Conservation (phyloP, 176 grass and related monocot species). For the Poa annua region DNA sequence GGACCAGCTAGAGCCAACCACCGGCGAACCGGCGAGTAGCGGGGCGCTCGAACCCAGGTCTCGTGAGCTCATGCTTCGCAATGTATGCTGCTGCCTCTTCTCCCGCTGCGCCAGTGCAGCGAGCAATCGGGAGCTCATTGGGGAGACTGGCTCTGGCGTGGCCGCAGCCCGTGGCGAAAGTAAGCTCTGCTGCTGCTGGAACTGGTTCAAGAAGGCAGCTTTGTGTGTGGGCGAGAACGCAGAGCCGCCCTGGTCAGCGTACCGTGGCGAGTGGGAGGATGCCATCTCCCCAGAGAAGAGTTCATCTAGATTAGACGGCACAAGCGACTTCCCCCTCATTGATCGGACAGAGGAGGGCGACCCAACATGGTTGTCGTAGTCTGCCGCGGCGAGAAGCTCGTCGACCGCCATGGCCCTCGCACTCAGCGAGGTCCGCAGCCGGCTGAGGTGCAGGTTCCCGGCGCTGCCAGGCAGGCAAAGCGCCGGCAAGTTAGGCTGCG, state of each 20-base stretch:
- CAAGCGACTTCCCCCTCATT: slow-evolving; percentile 43
- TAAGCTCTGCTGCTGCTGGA: slow-evolving; percentile 67
- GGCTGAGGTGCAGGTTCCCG: slow-evolving; percentile 54
- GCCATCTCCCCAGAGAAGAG: slow-evolving; percentile 53
- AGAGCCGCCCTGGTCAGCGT: slow-evolving; percentile 43
- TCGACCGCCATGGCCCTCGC: slow-evolving; percentile 55
- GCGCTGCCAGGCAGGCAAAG: slow-evolving; percentile 55
- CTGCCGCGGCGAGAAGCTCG: slow-evolving; percentile 51
- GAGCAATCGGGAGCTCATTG: slow-evolving; percentile 58
- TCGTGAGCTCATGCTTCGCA: slow-evolving; percentile 73
- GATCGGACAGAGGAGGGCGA: slow-evolving; percentile 49
- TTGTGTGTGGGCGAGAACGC: slow-evolving; percentile 54
- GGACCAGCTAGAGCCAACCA: slow-evolving; percentile 55
- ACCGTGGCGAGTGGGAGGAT: slow-evolving; percentile 46
- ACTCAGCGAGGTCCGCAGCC: slow-evolving; percentile 59
- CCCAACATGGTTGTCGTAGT: slow-evolving; percentile 39
- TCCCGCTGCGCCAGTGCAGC: slow-evolving; percentile 53
- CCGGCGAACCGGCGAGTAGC: slow-evolving; percentile 48
- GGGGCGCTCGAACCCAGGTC: slow-evolving; percentile 49
- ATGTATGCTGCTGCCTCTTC: slow-evolving; percentile 70
- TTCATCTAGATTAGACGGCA: slow-evolving; percentile 61
- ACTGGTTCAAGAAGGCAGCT: slow-evolving; percentile 52
- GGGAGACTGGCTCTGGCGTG: slow-evolving; percentile 51
- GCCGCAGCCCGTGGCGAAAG: slow-evolving; percentile 46
- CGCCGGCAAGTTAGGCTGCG: slow-evolving; percentile 53